Evolutionary conservation across 495 filamentous ascomycete species (phyloP), one percentile per base, ranked within the genome.

Genomic region (Sordaria brevicollis): DNA sequence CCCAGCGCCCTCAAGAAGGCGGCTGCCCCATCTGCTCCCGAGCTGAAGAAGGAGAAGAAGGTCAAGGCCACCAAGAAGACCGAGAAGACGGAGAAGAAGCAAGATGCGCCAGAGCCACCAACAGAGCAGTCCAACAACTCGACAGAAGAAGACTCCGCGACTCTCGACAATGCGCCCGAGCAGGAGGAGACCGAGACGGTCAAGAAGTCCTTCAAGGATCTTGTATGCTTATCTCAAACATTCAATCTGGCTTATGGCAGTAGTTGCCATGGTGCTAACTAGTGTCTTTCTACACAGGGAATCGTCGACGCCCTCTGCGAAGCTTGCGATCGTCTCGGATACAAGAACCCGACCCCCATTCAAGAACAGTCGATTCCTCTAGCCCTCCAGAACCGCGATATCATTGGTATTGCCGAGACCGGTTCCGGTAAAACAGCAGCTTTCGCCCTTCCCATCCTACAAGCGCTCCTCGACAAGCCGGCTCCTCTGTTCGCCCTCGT

Each of bases 381-480:
- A 17, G 94, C 94, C 41, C 84, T 98, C 10, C 81, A 90, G 71
- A 90, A 90, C 31, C 86, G 92, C 72, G 95, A 97, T 80, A 81
- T 98, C 34, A 97, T 99, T 72, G 95, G 93, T 37, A 85, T 97
- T 29, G 94, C 95, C 35, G 94, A 99, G 78, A 99, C 95, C 1
- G 95, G 95, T 73, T 91, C 87, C 76, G 95, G 95, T 78, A 99
- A 99, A 80, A 97, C 83, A 0, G 94, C 92, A 2, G 92, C 95
- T 0, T 99, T 97, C 77, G 91, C 90, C 0, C 79, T 99, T 1
- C 95, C 95, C 1, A 94, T 97, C 49, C 84, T 97, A 4, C 93
- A 96, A 83, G 86, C 88, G 2, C 85, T 97, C 0, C 92, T 97
- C 84, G 90, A 94, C 43, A 91, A 90, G 70, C 93, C 93, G 0